phyloP scores from a whole-genome alignment of 345 rosid genomes.

The Moricandia moricandioides region DNA sequence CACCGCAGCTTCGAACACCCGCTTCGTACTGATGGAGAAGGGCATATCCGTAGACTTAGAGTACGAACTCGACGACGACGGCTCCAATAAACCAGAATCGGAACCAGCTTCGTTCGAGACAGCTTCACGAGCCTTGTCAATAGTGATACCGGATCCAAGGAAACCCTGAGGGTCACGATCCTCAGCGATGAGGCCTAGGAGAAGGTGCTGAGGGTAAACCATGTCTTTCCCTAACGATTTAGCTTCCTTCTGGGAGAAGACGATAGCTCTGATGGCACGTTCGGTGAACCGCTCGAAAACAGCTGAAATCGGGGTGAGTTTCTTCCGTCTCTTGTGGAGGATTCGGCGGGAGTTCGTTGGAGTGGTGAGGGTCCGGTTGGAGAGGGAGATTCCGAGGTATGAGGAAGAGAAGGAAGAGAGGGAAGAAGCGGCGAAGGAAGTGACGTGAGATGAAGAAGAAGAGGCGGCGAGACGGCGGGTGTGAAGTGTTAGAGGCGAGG shows the following conservation, averaged over 20 bases:
- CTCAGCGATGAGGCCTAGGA: slow-evolving; percentile 72
- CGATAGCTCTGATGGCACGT: slow-evolving; percentile 71
- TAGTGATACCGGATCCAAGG: slow-evolving; percentile 69
- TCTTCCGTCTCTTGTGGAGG: slow-evolving; percentile 39
- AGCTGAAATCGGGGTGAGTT: slow-evolving; percentile 51
- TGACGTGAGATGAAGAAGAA: slow-evolving; percentile 19
- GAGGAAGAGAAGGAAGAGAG: slow-evolving; percentile 53
- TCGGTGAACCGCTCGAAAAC: slow-evolving; percentile 84
- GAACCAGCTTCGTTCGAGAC: slow-evolving; percentile 39
- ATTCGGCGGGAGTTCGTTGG: slow-evolving; percentile 22
- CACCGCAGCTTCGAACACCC: slow-evolving; percentile 94
- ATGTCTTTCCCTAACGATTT: slow-evolving; percentile 67
- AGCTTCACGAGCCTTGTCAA: slow-evolving; percentile 71
- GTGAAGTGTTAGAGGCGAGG: slow-evolving; percentile 53
- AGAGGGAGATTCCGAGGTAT: slow-evolving; percentile 52
- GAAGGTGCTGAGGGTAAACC: slow-evolving; percentile 82
- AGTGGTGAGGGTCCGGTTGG: slow-evolving; percentile 25
- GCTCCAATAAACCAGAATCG: slow-evolving; percentile 17
- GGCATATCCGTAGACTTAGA: slow-evolving; percentile 58
- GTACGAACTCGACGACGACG: slow-evolving; percentile 23
- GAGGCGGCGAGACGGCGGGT: slow-evolving; percentile 43
- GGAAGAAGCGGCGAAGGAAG: slow-evolving; percentile 35
- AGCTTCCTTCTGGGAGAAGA: slow-evolving; percentile 86
- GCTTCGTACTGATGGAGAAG: slow-evolving; percentile 70
- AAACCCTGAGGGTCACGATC: slow-evolving; percentile 82